Evolutionary conservation across 331 rosid species (phyloP).

Genomic region (Arachis monticola): DNA sequence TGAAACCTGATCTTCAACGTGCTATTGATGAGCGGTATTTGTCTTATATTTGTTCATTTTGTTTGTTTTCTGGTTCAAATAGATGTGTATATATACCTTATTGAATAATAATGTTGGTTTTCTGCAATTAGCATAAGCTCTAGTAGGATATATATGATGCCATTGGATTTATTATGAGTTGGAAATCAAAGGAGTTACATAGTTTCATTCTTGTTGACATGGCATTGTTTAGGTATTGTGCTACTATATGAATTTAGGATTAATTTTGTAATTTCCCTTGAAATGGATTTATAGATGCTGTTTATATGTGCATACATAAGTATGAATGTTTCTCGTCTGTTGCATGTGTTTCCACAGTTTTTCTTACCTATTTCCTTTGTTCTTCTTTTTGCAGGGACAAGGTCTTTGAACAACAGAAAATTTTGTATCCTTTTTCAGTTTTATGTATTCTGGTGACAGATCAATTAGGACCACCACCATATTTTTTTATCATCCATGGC

Average conservation of each 20-base stretch:
- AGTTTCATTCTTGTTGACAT: constrained; percentile 24
- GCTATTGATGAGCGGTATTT: constrained; percentile 75
- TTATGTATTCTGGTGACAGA: neutral
- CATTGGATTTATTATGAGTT: constrained; percentile 5
- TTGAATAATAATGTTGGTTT: constrained; percentile 13
- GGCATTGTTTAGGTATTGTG: neutral
- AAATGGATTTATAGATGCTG: constrained; percentile 17
- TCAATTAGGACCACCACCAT: neutral
- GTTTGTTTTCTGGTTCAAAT: constrained; percentile 13
- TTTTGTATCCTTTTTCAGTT: constrained; percentile 78
- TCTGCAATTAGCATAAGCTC: constrained; percentile 15
- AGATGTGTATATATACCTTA: constrained; percentile 4
- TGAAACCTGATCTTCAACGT: constrained; percentile 86
- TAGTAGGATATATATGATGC: constrained; percentile 1
- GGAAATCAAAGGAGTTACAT: neutral
- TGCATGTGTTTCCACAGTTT: constrained; percentile 1
- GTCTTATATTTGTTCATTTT: neutral
- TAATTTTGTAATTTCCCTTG: neutral
- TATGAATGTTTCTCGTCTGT: constrained; percentile 22
- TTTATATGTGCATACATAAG: constrained; percentile 4
- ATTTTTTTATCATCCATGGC: constrained; percentile 17
- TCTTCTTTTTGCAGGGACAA: constrained; percentile 71
- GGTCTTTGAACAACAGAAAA: constrained; percentile 89
- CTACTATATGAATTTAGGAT: neutral
- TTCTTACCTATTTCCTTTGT: constrained; percentile 1